Percentiles rank a stretch among this genome's conserved stretches.
Evolutionary conservation across 2,329 filamentous ascomycete species (phyloP).

Genomic region (Ophiostoma ips): DNA sequence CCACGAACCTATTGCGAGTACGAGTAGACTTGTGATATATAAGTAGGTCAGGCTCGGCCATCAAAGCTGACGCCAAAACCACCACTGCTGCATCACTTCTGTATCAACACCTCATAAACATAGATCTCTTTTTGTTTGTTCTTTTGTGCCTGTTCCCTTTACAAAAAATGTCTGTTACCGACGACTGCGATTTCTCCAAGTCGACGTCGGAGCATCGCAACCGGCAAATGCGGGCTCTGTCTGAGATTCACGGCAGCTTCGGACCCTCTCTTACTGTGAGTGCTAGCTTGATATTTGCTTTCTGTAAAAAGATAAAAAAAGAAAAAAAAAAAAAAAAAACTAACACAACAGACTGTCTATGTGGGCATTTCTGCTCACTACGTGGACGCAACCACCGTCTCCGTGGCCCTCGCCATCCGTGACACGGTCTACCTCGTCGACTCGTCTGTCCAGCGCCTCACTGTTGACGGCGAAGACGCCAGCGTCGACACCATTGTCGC

Average conservation of each 20-base stretch:
- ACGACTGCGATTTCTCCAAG: no score
- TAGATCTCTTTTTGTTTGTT: no score
- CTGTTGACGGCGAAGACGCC: constrained; percentile 26
- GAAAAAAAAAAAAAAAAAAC: background rate
- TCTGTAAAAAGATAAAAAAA: background rate
- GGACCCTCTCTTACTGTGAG: background rate
- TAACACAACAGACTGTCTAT: constrained; percentile 36
- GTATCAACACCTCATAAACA: no score
- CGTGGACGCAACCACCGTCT: constrained; percentile 35
- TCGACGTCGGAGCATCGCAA: no score
- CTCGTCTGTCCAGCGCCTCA: constrained; percentile 49
- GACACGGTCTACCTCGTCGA: constrained; percentile 64
- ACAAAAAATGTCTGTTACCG: no score
- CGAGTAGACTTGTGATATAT: no score
- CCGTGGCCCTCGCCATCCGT: constrained; percentile 55
- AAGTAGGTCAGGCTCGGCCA: no score
- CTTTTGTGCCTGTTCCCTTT: no score
- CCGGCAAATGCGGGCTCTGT: no score
- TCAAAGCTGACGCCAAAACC: no score
- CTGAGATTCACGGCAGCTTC: background rate
- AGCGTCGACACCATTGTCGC: constrained; percentile 36
- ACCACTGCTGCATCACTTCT: no score
- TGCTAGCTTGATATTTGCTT: background rate
- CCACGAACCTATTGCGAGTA: no score
- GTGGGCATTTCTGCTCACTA: constrained; percentile 46